Evolutionary conservation across 1,284 basidiomycete genomes (phyloP), one percentile per base, ranked within the genome.

Genomic region (Sporisorium scitamineum): DNA sequence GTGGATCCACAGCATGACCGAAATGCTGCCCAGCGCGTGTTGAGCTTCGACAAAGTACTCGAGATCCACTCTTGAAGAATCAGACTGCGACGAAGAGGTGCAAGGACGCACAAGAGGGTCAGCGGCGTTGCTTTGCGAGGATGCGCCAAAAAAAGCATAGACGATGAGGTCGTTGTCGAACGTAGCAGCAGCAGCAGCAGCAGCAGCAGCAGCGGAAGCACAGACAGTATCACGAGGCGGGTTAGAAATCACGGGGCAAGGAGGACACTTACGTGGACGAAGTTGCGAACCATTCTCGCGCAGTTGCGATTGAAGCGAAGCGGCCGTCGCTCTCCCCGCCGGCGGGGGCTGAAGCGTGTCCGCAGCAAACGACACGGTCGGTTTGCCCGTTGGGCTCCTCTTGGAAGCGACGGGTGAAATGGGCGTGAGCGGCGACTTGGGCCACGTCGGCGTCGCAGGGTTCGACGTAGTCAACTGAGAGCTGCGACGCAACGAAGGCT

Each of bases 21-120:
- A 67, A n/a, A 79, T 41, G 14, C 34, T 27, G 1, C 74, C 74
- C 11, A 79, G 47, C 13, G 59, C 41, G 26, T 59, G 63, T 50
- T 79, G 77, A 6, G 70, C 54, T 54, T 79, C 77, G 55, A 54
- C 74, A n/a, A 74, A 51, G 61, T 26, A 77, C 29, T 64, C 68
- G 47, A 78, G 54, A 5, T 64, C 64, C 42, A 61, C 62, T 2
- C n/a, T 51, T 18, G 16, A 5, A n/a, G n/a, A 24, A 26, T 65
- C 59, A 70, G 48, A 53, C 68, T 70, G 62, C 27, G 61, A 45
- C 39, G 51, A 45, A 51, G 27, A 22, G 45, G 37, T 6, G 20
- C 9, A 10, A 24, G 20, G 13, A 54, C 47, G 41, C 27, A 7
- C 39, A 42, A 53, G 24, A 18, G 54, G 53, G 68, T 70, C 68